Evolutionary conservation across 352 stramenopile species (phyloP), one percentile per base, ranked within the genome.

Genomic region (Globisporangium heterothallicum): DNA sequence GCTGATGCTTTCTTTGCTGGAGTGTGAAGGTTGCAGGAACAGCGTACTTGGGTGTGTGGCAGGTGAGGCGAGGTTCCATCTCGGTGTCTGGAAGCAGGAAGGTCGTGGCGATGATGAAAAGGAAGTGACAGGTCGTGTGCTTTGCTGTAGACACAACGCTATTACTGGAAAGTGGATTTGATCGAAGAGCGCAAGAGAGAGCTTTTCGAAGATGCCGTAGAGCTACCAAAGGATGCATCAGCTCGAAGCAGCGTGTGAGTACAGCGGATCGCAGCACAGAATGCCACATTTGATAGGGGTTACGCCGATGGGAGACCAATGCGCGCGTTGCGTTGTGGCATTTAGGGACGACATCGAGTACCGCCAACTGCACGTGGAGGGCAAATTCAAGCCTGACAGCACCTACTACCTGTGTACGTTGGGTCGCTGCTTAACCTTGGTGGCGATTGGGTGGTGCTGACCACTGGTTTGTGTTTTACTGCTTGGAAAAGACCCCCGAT

Each of bases 141-240:
- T 38, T 4, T 38, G 10, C 5, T 68, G 43, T 47, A 94, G 84
- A 90, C 69, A 16, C 65, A 92, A 56, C 76, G 86, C 0, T 96
- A 96, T 71, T 88, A 74, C 55, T 96, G 86, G 86, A 96, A 96
- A 57, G 66, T 89, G n/a, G 64, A 86, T 30, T 42, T 96, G 50
- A 86, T 95, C 22, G 80, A 93, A 47, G 68, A 94, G 55, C 83
- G 86, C 48, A 78, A 78, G 42, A 80, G 88, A 56, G 78, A 91
- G 58, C 66, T 96, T 8, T 65, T 73, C 16, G 65, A 79, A 49
- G 73, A 67, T 26, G 64, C 84, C 18, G 56, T 78, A 12, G 74
- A 88, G 26, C 59, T 96, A 26, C 78, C 81, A 2, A 62, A 74
- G 29, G 63, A 86, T 16, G 75, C 77, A 9, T 77, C 70, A 7